Base-by-base conservation (phyloP, 1,139 yeast species). In the Lodderomyces beijingensis region DNA sequence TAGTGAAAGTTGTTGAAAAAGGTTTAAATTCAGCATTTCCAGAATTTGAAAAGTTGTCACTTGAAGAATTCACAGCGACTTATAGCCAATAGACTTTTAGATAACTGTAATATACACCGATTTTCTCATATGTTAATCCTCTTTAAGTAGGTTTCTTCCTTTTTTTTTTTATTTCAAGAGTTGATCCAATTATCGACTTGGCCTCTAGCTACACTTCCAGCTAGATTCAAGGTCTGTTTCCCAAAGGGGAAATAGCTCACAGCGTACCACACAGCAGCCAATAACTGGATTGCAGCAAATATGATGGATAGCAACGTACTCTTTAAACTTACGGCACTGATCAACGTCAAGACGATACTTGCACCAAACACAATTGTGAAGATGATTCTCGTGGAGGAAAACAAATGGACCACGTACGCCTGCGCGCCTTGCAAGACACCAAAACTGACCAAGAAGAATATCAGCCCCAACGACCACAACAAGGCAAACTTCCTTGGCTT, bases 191-290 rank as follows among this genome's bases (percentile, higher is more conserved):
- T 62, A 40, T 75, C 81, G 1, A 74, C 81, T 46, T 76, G 82
- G 25, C 65, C 57, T 34, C 77, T 55, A 4, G 83, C 83, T 8
- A 75, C 74, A 15, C 59, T 59, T 3, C 77, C 63, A 0, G 81
- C 78, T 34, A 77, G 50, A 38, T 62, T 64, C 33, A 77, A 55
- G 0, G 82, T 77, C 36, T 70, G 77, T 29, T 66, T 62, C 2
- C 83, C 83, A 60, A 73, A 57, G 3, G 84, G 83, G 54, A 77
- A 77, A 49, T 77, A 77, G 43, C 83, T 76, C 4, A 77, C 71
- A 0, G 80, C 68, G 48, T 77, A 77, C 69, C 75, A 72, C 5
- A 75, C 35, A 9, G 76, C 77, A 44, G 75, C 60, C 3, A 75
- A 33, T 33, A 75, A 54, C 43, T 77, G 84, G 2, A 73, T 43